These are phyloP conservation scores for Aureobasidium sp. DNA, from an alignment of 2,329 filamentous ascomycete genomes.

Conservation along the genomic window DNA sequence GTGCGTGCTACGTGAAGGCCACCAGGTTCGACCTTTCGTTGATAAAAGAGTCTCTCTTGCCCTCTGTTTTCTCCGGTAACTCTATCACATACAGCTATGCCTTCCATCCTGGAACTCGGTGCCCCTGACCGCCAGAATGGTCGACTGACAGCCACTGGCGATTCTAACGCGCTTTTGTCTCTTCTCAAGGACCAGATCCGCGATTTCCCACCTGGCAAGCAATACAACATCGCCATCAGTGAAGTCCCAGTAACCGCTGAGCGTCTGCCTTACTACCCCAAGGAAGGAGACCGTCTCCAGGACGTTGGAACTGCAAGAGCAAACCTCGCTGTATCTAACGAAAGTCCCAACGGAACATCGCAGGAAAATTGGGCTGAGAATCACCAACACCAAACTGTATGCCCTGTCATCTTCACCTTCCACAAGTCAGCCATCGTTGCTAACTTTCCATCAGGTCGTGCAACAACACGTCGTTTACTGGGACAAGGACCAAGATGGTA, in stretches of 20 bases:
- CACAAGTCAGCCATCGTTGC: background rate
- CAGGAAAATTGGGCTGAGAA: slow-evolving; percentile 29
- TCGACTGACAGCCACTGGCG: background rate
- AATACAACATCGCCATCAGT: slow-evolving; percentile 16
- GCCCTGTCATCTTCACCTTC: background rate
- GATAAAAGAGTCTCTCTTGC: background rate
- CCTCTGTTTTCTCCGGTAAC: background rate
- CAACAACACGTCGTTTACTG: slow-evolving; percentile 48
- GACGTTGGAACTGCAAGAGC: slow-evolving; percentile 33
- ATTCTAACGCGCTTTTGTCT: background rate
- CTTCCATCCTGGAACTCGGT: background rate
- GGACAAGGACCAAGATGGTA: slow-evolving; percentile 42
- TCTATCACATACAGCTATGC: background rate
- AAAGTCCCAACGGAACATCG: slow-evolving; percentile 35
- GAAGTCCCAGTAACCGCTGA: slow-evolving; percentile 18
- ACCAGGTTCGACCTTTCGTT: background rate
- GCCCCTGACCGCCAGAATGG: slow-evolving; percentile 4
- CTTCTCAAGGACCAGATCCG: background rate
- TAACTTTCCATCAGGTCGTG: slow-evolving; percentile 28
- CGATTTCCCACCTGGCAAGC: slow-evolving; percentile 9
- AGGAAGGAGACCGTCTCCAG: slow-evolving; percentile 16
- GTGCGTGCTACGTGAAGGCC: background rate
- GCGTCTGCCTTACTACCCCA: slow-evolving; percentile 20
- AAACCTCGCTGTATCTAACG: slow-evolving; percentile 32
- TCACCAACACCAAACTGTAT: slow-evolving; percentile 31